phyloP scores from a whole-genome alignment of 192 early-diverging fungal genomes.

The Coemansia sp. region DNA sequence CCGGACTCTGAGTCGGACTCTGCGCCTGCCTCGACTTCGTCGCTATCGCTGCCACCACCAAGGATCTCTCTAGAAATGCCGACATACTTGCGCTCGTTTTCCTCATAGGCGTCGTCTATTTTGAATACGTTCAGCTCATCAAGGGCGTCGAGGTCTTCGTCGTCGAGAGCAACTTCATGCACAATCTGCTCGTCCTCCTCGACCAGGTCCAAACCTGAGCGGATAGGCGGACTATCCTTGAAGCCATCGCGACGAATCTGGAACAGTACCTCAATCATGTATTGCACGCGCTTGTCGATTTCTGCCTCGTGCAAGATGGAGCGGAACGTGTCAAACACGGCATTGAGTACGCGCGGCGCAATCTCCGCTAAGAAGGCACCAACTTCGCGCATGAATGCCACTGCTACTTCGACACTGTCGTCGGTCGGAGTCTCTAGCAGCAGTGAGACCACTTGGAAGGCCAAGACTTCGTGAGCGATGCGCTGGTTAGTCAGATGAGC shows the following conservation, averaged over 20 bases:
- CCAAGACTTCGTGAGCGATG: constrained; percentile 85
- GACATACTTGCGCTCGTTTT: constrained; percentile 82
- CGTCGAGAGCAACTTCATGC: constrained; percentile 80
- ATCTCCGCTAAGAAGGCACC: constrained; percentile 84
- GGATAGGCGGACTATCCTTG: constrained; percentile 81
- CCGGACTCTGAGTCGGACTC: constrained; percentile 36
- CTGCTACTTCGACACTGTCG: constrained; percentile 95
- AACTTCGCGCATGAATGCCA: constrained; percentile 88
- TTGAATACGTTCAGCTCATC: constrained; percentile 88
- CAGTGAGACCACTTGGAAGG: constrained; percentile 81
- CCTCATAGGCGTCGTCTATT: constrained; percentile 73
- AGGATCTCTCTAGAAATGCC: constrained; percentile 84
- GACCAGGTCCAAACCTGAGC: constrained; percentile 83
- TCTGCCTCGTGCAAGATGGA: constrained; percentile 90
- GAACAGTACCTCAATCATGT: constrained; percentile 97
- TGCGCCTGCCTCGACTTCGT: constrained; percentile 41
- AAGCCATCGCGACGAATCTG: constrained; percentile 93
- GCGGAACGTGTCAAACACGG: constrained; percentile 90
- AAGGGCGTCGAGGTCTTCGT: constrained; percentile 77
- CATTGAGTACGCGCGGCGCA: constrained; percentile 72
- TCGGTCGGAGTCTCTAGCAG: constrained; percentile 86
- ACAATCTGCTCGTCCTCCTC: constrained; percentile 96
- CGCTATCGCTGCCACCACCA: constrained; percentile 63
- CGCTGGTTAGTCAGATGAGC: constrained; percentile 93
- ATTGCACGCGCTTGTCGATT: constrained; percentile 92